Base-by-base conservation (phyloP, 2,329 filamentous ascomycete species). In the Aciculosporium take region DNA sequence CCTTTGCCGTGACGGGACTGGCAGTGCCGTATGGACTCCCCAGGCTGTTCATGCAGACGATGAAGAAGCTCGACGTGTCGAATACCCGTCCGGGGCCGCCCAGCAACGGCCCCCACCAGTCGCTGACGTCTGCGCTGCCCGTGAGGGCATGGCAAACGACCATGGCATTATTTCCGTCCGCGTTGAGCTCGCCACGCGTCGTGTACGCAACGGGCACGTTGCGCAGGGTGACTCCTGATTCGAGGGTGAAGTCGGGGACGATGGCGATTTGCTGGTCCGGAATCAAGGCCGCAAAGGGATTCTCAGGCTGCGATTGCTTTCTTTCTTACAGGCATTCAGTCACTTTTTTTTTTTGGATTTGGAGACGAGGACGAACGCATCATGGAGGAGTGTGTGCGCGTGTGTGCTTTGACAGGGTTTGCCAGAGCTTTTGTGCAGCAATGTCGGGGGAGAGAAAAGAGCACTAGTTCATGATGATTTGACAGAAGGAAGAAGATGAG, bases 81-180 rank as follows among this genome's bases (percentile, higher is more conserved):
- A 91, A 89, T 2, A 81, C 82, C 49, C 81, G 76, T 1, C 84
- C 84, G 39, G 81, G 74, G 0, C 84, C 83, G 27, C 84, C 84
- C 2, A 91, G 70, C 15, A 91, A 65, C 28, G 84, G 84, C 1
- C 84, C 84, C 85, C 85, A 91, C 85, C 85, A 93, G 60, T 91
- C 85, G 49, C 76, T 71, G 23, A 89, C 84, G 61, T 91, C 84
- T 41, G 84, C 82, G 50, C 83, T 88, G 51, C 85, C 85, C 4
- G 85, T 91, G 55, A 93, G 68, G 39, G 85, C 85, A 61, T 91
- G 85, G 59, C 85, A 93, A 51, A 83, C 80, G 20, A 83, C 72
- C 78, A 83, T 81, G 51, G 69, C 76, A 67, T 83, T 83, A 59
- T 80, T 71, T 40, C 69, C 66, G 20, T 67, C 61, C 15, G 70